Percentiles rank a stretch among this genome's conserved stretches.
Evolutionary conservation across 176 grass and related monocot species (phyloP).

Genomic region (Secale cereale): DNA sequence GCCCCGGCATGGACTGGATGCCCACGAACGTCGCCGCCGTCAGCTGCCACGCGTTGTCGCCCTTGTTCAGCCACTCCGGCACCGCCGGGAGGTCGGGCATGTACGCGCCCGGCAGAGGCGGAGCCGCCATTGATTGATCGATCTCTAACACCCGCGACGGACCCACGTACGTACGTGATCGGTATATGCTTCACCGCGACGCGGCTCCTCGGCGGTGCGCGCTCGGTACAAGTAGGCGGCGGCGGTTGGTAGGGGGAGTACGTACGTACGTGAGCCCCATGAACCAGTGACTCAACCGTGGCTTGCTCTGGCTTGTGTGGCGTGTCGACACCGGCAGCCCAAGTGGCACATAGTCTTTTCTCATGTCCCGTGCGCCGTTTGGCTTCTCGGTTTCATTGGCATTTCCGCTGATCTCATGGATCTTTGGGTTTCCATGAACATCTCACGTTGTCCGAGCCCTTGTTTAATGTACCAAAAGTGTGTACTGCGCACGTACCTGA

Average conservation of each 20-base stretch:
- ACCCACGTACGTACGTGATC: neutral
- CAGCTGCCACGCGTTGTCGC: conserved; percentile 85
- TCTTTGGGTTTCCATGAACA: neutral
- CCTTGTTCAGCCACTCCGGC: conserved; percentile 79
- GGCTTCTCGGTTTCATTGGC: neutral
- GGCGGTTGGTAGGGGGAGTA: neutral
- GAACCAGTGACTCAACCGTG: neutral
- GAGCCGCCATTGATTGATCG: neutral
- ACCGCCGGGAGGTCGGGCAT: conserved; percentile 26
- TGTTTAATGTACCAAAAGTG: neutral
- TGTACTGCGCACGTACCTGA: neutral
- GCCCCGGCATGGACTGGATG: conserved; percentile 68
- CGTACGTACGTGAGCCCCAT: conserved; percentile 1
- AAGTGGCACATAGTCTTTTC: neutral
- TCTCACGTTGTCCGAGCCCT: neutral
- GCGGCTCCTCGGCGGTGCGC: conserved; percentile 15
- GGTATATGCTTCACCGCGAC: neutral
- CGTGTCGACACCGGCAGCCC: neutral
- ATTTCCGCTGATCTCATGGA: neutral
- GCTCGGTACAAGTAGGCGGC: neutral
- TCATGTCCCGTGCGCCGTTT: neutral
- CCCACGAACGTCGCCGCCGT: conserved; percentile 62
- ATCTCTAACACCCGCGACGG: neutral
- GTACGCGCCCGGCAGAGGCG: conserved; percentile 30
- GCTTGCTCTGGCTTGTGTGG: neutral